phyloP scores from a whole-genome alignment of 805 yeast species.

The Saturnispora halmiae region DNA sequence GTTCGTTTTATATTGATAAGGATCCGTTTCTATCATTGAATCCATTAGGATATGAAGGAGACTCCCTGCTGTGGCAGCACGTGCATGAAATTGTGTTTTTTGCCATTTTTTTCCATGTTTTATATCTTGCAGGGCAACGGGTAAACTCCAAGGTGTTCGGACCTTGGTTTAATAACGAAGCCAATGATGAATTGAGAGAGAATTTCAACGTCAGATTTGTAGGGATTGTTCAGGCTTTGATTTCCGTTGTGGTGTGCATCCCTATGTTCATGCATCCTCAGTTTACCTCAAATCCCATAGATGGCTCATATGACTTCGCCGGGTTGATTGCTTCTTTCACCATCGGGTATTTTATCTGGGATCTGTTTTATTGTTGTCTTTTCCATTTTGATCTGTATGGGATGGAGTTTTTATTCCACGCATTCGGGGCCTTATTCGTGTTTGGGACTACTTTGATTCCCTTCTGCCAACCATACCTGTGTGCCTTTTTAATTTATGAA shows the following conservation, averaged over 20 bases:
- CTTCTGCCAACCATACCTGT: slow-evolving; percentile 71
- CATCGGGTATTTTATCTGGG: slow-evolving; percentile 90
- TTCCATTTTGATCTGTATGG: slow-evolving; percentile 65
- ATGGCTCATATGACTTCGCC: slow-evolving; percentile 67
- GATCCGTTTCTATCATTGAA: slow-evolving; percentile 38
- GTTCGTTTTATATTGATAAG: slow-evolving; percentile 17
- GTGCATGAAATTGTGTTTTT: slow-evolving; percentile 69
- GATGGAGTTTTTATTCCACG: slow-evolving; percentile 73
- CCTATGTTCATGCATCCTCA: slow-evolving; percentile 58
- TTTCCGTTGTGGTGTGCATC: slow-evolving; percentile 49
- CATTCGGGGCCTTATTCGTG: slow-evolving; percentile 69
- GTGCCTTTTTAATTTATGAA: slow-evolving; percentile 78
- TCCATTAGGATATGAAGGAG: slow-evolving; percentile 38
- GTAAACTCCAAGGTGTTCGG: slow-evolving; percentile 45
- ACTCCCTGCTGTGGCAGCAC: slow-evolving; percentile 44
- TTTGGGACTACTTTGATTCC: slow-evolving; percentile 59
- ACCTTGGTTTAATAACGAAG: slow-evolving; percentile 33
- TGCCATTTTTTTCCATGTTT: slow-evolving; percentile 46
- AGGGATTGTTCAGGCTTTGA: slow-evolving; percentile 71
- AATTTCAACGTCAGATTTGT: slow-evolving; percentile 90
- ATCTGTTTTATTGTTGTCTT: slow-evolving; percentile 55
- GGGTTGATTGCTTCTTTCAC: slow-evolving; percentile 67
- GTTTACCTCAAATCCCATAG: slow-evolving; percentile 41
- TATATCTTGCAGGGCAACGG: slow-evolving; percentile 45
- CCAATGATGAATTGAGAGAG: slow-evolving; percentile 37